A percentile compares a stretch with the other conserved stretches of the same genome.
Evolutionary conservation across 2,329 filamentous ascomycete genomes (phyloP).

Genomic region (Bipolaris oryzae): DNA sequence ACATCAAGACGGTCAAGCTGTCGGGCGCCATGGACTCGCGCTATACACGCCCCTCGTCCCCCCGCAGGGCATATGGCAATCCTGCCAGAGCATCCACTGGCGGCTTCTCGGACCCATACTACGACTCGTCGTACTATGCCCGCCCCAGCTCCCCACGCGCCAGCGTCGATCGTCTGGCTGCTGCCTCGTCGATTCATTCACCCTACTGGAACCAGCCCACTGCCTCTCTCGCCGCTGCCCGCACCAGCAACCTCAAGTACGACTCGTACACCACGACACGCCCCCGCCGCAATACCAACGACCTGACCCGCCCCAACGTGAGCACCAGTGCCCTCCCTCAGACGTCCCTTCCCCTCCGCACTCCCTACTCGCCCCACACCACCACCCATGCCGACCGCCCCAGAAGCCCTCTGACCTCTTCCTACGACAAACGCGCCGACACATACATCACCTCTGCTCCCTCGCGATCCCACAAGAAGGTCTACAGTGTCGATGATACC

Average conservation of each 20-base stretch:
- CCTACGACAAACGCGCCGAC: conserved; percentile 42
- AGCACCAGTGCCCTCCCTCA: conserved; percentile 37
- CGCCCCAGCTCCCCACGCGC: conserved; percentile 43
- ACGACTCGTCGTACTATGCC: conserved; percentile 39
- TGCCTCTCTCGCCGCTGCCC: conserved; percentile 21
- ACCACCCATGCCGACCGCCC: conserved; percentile 41
- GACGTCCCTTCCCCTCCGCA: conserved; percentile 41
- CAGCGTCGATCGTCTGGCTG: conserved; percentile 40
- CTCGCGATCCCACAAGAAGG: conserved; percentile 51
- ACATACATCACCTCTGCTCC: conserved; percentile 47
- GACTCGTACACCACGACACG: conserved; percentile 54
- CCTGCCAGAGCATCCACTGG: conserved; percentile 47
- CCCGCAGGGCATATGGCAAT: conserved; percentile 39
- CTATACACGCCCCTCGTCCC: conserved; percentile 44
- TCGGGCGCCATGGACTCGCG: conserved; percentile 42
- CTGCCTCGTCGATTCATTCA: conserved; percentile 33
- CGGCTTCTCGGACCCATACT: conserved; percentile 44
- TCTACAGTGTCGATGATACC: conserved; percentile 57
- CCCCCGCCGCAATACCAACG: conserved; percentile 54
- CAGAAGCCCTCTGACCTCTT: conserved; percentile 50
- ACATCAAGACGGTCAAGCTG: conserved; percentile 29
- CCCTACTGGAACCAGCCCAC: conserved; percentile 31
- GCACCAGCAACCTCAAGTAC: conserved; percentile 42
- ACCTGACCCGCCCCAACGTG: conserved; percentile 42
- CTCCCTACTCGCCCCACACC: conserved; percentile 31